A percentile compares a stretch with the other conserved stretches of the same genome.
Conservation (phyloP, 1,139 yeast genomes). For the Candida neerlandica region DNA sequence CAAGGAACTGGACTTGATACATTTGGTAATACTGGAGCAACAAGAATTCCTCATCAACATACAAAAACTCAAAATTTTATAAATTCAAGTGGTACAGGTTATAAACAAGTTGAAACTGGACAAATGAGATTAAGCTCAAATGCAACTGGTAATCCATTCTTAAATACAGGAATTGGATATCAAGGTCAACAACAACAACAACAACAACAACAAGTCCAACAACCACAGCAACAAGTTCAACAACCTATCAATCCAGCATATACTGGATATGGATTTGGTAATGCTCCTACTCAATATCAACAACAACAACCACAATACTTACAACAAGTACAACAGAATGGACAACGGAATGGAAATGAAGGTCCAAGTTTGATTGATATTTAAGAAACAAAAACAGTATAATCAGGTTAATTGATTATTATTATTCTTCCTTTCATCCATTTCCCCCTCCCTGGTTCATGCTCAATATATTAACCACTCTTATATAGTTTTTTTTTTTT, state of each 20-base stretch:
- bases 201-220: conserved; percentile 20
- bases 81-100: conserved; percentile 88
- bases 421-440: no score
- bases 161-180: conserved; percentile 75
- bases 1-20: conserved; percentile 94
- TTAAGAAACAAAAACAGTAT: conserved; percentile 16
- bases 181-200: conserved; percentile 53
- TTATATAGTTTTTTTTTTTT: no score
- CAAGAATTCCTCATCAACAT: conserved; percentile 91
- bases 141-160: conserved; percentile 72
- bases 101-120: conserved; percentile 48
- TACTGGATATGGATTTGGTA: conserved; percentile 95
- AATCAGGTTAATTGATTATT: neutral
- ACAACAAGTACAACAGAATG: conserved; percentile 26
- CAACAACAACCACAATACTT: conserved; percentile 32
- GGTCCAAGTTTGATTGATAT: conserved; percentile 55
- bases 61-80: conserved; percentile 79
- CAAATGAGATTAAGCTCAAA: conserved; percentile 42
- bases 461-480: no score
- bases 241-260: conserved; percentile 41
- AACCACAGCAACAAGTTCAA: conserved; percentile 18
- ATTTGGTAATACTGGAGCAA: conserved; percentile 90
- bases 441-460: no score
- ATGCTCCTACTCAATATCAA: conserved; percentile 28
- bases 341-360: conserved; percentile 31